These are phyloP conservation scores for Metschnikowia vanudenii DNA, from an alignment of 805 yeast species.

Conservation along the genomic window DNA sequence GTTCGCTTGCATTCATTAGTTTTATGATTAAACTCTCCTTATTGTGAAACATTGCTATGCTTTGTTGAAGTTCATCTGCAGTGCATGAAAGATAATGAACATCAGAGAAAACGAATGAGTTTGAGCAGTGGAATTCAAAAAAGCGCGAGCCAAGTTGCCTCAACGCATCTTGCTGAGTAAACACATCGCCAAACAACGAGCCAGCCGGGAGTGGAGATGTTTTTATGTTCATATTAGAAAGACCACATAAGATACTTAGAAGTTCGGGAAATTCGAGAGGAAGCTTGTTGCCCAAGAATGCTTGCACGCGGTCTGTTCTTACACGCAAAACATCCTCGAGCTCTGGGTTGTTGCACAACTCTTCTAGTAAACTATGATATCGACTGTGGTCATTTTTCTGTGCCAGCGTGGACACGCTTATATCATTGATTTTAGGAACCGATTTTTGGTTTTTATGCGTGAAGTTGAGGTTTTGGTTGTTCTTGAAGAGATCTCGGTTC, in stretches of 20 bases:
- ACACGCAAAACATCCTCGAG: constrained; percentile 10
- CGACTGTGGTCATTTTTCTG: constrained; percentile 6
- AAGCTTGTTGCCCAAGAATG: constrained; percentile 27
- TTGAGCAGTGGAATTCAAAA: constrained; percentile 24
- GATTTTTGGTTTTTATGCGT: constrained; percentile 8
- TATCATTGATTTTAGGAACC: constrained; percentile 1
- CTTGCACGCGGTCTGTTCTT: constrained; percentile 22
- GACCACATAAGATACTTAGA: constrained; percentile 30
- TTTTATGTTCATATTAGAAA: constrained; percentile 22
- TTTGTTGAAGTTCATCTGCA: constrained; percentile 26
- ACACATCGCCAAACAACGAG: constrained; percentile 8
- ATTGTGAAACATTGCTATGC: constrained; percentile 23
- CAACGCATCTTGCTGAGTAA: constrained; percentile 18
- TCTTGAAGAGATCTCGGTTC: constrained; percentile 24
- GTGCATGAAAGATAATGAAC: constrained; percentile 31
- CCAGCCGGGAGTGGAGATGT: constrained; percentile 12
- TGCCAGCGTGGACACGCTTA: background rate
- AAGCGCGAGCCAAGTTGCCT: constrained; percentile 28
- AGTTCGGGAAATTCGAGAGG: constrained; percentile 28
- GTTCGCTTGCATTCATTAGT: constrained; percentile 32
- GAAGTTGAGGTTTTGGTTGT: constrained; percentile 13
- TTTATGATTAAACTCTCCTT: constrained; percentile 21
- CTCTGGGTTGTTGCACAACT: constrained; percentile 10
- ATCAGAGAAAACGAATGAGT: constrained; percentile 30
- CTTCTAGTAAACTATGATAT: constrained; percentile 10